Evolutionary conservation across 805 yeast species (phyloP).

Genomic region (Gaillardinia entomophila): DNA sequence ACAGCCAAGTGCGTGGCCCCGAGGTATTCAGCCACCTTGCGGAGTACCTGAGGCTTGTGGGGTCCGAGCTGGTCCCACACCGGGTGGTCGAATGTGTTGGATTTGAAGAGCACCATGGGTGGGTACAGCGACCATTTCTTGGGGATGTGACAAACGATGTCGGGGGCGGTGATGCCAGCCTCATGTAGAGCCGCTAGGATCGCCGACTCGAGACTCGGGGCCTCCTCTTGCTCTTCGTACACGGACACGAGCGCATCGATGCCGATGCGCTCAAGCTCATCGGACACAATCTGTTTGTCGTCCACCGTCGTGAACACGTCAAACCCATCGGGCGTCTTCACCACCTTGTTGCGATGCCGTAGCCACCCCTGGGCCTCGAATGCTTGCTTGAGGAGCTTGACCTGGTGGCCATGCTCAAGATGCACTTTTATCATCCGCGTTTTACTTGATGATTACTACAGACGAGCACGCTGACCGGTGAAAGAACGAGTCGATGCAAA

Average conservation of each 20-base stretch:
- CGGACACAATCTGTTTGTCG: background rate
- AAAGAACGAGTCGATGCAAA: too few species aligned
- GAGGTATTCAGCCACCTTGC: constrained; percentile 4
- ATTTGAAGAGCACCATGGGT: constrained; percentile 58
- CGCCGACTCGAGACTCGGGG: background rate
- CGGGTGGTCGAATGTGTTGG: constrained; percentile 38
- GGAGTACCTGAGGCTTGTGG: constrained; percentile 8
- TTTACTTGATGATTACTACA: too few species aligned
- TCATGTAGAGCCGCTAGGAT: too few species aligned
- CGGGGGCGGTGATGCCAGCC: too few species aligned
- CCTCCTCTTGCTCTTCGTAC: background rate
- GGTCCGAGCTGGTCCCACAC: constrained; percentile 21
- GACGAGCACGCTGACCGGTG: too few species aligned
- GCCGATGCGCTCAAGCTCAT: background rate
- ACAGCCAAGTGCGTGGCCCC: constrained; percentile 57
- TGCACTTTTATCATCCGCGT: too few species aligned
- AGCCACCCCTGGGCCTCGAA: background rate
- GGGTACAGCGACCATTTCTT: constrained; percentile 58
- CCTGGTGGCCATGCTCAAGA: too few species aligned
- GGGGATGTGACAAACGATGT: too few species aligned
- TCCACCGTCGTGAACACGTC: background rate
- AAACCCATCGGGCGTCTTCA: background rate
- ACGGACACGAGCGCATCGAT: background rate
- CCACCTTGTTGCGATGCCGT: background rate
- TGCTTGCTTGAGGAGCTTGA: background rate